Base-by-base conservation (phyloP, 2,329 filamentous ascomycete genomes). In the Botrytis squamosa region DNA sequence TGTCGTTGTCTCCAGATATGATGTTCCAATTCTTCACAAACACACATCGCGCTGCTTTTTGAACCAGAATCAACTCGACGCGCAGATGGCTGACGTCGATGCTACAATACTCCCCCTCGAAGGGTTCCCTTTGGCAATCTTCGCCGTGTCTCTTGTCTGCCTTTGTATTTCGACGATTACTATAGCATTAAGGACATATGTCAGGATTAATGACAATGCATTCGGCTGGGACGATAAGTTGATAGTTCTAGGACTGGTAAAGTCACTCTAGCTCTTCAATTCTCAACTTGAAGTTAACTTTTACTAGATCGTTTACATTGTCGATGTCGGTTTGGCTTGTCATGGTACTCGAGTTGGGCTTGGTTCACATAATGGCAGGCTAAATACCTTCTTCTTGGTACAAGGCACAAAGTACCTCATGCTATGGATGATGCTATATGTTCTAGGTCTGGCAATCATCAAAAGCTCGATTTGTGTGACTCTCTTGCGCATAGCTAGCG, bases 391-490 rank as follows among this genome's bases (percentile, higher is more conserved):
- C 46, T 64, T 78, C 55, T 40, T 29, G 12, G 60, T 75, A 10
- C 44, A 78, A 60, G 72, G 69, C 18, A 73, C 62, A 22, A 78
- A 77, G 52, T 78, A 77, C 59, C 74, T 77, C 18, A 62, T 70
- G 55, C 55, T 70, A 29, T 70, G 68, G 68, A 46, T 78, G 76
- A 63, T 78, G 73, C 18, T 78, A 14, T 78, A 78, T 42, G 71
- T 77, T 16, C 4, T 75, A n/a, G 74, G 66, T 12, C 74, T 78
- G 3, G 70, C 71, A 16, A 60, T 76, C 18, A 76, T 78, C 74
- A 78, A 78, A 66, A 75, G 71, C 46, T 78, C 76, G 36, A 75
- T 78, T 60, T 78, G 76, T 42, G 71, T 77, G 20, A 78, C 77
- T 20, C 46, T 78, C 22, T 69, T 76, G 22, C 77, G 77, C 18